Conservation (phyloP, 1,284 basidiomycete genomes). For the Microbotryum silenes-acaulis region DNA sequence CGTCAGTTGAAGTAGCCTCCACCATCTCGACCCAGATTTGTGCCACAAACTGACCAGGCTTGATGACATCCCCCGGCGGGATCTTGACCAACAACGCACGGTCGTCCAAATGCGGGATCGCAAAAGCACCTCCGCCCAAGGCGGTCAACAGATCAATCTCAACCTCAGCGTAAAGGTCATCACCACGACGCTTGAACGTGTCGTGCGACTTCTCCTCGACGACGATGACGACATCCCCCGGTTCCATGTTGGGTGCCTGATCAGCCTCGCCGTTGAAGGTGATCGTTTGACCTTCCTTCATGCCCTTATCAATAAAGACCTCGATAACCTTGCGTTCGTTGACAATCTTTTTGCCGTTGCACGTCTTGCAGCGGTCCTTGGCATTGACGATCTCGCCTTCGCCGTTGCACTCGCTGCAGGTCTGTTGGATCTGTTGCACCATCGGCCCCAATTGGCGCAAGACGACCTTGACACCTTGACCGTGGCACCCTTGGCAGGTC, state of each 20-base stretch:
- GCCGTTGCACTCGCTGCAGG: slow-evolving; percentile 86
- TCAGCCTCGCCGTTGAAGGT: slow-evolving; percentile 92
- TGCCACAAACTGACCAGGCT: slow-evolving; percentile 59
- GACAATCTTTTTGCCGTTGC: slow-evolving; percentile 91
- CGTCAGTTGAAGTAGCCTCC: slow-evolving; percentile 4
- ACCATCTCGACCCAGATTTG: background rate
- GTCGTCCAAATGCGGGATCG: slow-evolving; percentile 90
- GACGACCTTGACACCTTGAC: slow-evolving; percentile 85
- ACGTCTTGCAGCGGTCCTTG: slow-evolving; percentile 87
- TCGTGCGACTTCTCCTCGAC: slow-evolving; percentile 93
- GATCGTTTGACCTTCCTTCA: slow-evolving; percentile 96
- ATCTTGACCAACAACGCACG: slow-evolving; percentile 77
- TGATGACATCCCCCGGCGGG: slow-evolving; percentile 79
- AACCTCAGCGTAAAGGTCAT: slow-evolving; percentile 78
- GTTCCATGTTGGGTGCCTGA: slow-evolving; percentile 79
- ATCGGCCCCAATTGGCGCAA: slow-evolving; percentile 97
- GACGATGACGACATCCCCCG: slow-evolving; percentile 96
- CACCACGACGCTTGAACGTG: slow-evolving; percentile 84
- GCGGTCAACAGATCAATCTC: slow-evolving; percentile 92
- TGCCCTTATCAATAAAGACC: slow-evolving; percentile 99
- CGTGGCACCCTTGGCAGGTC: slow-evolving; percentile 69
- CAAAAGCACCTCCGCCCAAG: slow-evolving; percentile 82
- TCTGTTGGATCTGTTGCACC: slow-evolving; percentile 98
- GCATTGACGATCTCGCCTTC: slow-evolving; percentile 87
- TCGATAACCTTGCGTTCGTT: slow-evolving; percentile 97